These are phyloP conservation scores for Dichotomopilus funicola DNA, from an alignment of 2,329 filamentous ascomycete genomes.

Conservation along the genomic window DNA sequence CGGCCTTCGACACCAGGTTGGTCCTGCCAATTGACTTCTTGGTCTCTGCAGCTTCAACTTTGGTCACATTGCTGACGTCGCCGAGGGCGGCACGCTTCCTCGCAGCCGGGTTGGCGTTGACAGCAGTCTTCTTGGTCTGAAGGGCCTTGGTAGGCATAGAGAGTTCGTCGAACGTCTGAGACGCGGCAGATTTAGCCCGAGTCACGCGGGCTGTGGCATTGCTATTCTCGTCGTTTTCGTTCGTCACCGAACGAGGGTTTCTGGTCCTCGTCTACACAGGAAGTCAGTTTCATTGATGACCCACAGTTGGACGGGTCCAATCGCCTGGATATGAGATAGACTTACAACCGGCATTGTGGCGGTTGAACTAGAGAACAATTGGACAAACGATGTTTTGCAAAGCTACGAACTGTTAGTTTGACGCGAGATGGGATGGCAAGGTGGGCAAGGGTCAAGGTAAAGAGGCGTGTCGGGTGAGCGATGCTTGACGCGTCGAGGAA, in stretches of 20 bases:
- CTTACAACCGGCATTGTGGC: slow-evolving; percentile 21
- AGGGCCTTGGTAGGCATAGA: slow-evolving; percentile 53
- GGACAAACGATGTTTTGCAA: slow-evolving; percentile 16
- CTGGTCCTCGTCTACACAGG: slow-evolving; percentile 57
- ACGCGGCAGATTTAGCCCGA: slow-evolving; percentile 83
- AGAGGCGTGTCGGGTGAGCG: not conserved
- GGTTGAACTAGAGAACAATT: slow-evolving; percentile 7
- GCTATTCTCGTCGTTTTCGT: slow-evolving; percentile 92
- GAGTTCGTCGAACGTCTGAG: slow-evolving; percentile 57
- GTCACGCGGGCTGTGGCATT: slow-evolving; percentile 71
- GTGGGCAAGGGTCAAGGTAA: not conserved
- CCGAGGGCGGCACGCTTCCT: slow-evolving; percentile 80
- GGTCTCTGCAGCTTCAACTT: slow-evolving; percentile 61
- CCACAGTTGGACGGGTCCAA: no score
- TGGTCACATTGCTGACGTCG: slow-evolving; percentile 92
- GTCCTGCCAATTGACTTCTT: slow-evolving; percentile 68
- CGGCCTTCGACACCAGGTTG: slow-evolving; percentile 71
- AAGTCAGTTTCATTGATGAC: slow-evolving; percentile 19
- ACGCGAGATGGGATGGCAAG: no score
- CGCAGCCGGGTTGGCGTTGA: slow-evolving; percentile 23
- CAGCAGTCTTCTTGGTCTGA: slow-evolving; percentile 62
- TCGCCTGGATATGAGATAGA: not conserved
- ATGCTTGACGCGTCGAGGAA: not conserved
- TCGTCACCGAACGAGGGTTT: slow-evolving; percentile 69
- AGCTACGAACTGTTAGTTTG: slow-evolving; percentile 14